phyloP scores from a whole-genome alignment of 2,329 filamentous ascomycete genomes.

The Alternaria gansuensis region DNA sequence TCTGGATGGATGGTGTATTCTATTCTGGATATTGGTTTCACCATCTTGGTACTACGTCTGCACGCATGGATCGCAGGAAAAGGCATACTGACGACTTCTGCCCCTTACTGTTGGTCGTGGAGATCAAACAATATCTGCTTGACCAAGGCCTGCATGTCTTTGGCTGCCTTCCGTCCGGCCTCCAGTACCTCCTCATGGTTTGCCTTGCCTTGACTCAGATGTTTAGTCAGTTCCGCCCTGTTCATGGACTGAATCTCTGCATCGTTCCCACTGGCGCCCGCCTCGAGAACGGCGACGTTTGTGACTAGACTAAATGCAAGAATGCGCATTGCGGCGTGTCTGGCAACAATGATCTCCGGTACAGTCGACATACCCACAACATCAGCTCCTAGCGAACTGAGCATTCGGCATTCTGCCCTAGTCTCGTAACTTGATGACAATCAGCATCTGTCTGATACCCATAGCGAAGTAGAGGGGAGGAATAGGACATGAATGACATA shows the following conservation, averaged over 20 bases:
- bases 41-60: neutral
- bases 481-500: slow-evolving; percentile 45
- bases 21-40: slow-evolving; percentile 1
- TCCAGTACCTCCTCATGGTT: slow-evolving; percentile 73
- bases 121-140: slow-evolving; percentile 58
- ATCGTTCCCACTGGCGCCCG: slow-evolving; percentile 67
- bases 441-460: slow-evolving; percentile 18
- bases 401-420: slow-evolving; percentile 70
- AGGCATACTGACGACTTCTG: neutral
- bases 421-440: slow-evolving; percentile 66
- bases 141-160: slow-evolving; percentile 67
- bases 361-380: slow-evolving; percentile 77
- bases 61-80: neutral
- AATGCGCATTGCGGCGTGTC: slow-evolving; percentile 70
- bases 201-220: slow-evolving; percentile 67
- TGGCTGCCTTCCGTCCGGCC: slow-evolving; percentile 66
- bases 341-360: slow-evolving; percentile 72
- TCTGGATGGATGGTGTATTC: neutral
- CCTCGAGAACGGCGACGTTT: slow-evolving; percentile 68
- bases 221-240: slow-evolving; percentile 61
- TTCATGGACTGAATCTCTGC: slow-evolving; percentile 61
- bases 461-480: slow-evolving; percentile 7
- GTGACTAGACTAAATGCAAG: slow-evolving; percentile 73
- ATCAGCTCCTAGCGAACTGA: slow-evolving; percentile 69
- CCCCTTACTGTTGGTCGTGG: slow-evolving; percentile 29